Percentiles rank a stretch among this genome's conserved stretches.
Evolutionary conservation across 805 yeast genomes (phyloP).

Genomic region (Jamesozyma lodderae): DNA sequence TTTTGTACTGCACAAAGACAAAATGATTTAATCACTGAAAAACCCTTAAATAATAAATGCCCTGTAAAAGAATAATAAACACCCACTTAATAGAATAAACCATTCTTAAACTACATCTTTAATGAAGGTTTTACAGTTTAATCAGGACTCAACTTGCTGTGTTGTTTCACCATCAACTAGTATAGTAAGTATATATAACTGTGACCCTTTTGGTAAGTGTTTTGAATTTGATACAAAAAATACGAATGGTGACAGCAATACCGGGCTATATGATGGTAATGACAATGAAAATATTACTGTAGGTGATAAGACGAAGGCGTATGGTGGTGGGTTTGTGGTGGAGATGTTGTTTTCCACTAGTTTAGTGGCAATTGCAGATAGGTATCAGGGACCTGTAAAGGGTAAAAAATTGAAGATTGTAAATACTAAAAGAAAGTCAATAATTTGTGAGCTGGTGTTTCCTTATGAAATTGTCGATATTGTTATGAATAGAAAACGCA

Average conservation of each 20-base stretch:
- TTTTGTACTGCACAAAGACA: too few species aligned
- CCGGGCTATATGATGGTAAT: background rate
- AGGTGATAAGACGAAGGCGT: background rate
- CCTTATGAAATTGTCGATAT: constrained; percentile 67
- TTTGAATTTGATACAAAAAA: constrained; percentile 36
- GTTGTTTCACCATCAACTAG: constrained; percentile 61
- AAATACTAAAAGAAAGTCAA: constrained; percentile 59
- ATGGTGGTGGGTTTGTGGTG: constrained; percentile 34
- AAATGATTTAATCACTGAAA: too few species aligned
- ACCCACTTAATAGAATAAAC: too few species aligned
- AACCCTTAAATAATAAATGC: too few species aligned
- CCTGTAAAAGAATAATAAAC: too few species aligned
- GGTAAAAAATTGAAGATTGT: constrained; percentile 56
- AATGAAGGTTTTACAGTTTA: constrained; percentile 56
- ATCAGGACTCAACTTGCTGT: constrained; percentile 77
- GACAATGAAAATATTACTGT: background rate
- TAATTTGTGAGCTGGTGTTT: constrained; percentile 82
- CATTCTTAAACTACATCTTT: too few species aligned
- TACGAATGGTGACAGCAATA: constrained; percentile 4
- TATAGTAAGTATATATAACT: constrained; percentile 69
- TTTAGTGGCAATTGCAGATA: constrained; percentile 72
- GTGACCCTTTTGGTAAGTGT: constrained; percentile 79
- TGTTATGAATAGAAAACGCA: constrained; percentile 70
- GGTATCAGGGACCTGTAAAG: constrained; percentile 52
- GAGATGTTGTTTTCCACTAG: constrained; percentile 91